Conservation (phyloP, 148 eudicot species). For the Fagopyrum esculentum region DNA sequence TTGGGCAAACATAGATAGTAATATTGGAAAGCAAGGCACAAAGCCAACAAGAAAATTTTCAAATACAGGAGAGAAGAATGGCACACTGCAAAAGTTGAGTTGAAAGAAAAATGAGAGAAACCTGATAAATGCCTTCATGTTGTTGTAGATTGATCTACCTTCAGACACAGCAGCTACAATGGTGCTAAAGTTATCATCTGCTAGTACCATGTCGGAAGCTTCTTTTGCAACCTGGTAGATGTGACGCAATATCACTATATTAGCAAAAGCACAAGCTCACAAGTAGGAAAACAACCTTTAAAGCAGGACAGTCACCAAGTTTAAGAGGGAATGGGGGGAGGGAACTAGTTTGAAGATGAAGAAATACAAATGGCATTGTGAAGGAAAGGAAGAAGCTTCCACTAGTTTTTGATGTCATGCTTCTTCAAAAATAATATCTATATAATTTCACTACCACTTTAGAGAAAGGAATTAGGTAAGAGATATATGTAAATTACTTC, state of each 20-base stretch:
- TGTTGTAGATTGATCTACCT: slow-evolving; percentile 27
- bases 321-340: too few relatives aligned
- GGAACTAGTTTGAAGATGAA: too few relatives aligned
- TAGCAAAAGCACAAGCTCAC: neutral
- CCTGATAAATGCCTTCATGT: slow-evolving; percentile 30
- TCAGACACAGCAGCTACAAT: slow-evolving; percentile 47
- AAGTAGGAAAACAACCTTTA: neutral
- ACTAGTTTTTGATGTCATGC: too few relatives aligned
- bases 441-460: neutral
- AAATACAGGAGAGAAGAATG: neutral
- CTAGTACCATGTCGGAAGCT: slow-evolving; percentile 57
- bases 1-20: neutral
- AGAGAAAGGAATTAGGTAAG: neutral
- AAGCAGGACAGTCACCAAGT: neutral
- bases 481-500: slow-evolving; percentile 25
- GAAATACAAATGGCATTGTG: too few relatives aligned
- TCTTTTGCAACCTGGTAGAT: slow-evolving; percentile 46
- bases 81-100: neutral
- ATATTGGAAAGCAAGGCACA: neutral
- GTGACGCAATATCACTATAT: neutral
- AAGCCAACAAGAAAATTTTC: neutral
- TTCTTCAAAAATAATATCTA: too few relatives aligned
- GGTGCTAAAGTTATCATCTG: slow-evolving; percentile 51
- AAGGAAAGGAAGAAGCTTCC: too few relatives aligned
- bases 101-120: neutral